These are phyloP conservation scores for Colletotrichum tofieldiae DNA, from an alignment of 2,329 filamentous ascomycete species.

Conservation along the genomic window DNA sequence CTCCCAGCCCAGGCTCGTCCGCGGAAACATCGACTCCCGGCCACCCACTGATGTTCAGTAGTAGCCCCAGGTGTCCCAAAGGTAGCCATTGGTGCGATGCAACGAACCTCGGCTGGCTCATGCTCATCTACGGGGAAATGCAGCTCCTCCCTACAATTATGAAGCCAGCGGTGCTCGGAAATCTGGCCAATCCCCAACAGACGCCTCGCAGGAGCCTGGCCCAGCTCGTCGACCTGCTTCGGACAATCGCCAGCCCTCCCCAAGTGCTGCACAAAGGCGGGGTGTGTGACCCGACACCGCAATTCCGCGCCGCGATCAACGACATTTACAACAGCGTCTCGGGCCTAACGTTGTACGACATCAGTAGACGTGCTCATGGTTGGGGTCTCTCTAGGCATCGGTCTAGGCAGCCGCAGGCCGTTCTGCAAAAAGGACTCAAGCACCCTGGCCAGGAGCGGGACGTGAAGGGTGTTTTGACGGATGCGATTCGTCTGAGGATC, in stretches of 20 bases:
- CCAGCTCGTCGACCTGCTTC: slow-evolving; percentile 61
- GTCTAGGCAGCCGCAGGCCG: slow-evolving; percentile 54
- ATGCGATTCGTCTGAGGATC: slow-evolving; percentile 58
- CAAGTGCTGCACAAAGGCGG: slow-evolving; percentile 58
- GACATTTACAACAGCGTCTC: slow-evolving; percentile 67
- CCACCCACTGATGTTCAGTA: slow-evolving; percentile 53
- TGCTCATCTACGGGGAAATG: slow-evolving; percentile 66
- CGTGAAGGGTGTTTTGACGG: slow-evolving; percentile 50
- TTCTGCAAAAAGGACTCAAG: slow-evolving; percentile 38
- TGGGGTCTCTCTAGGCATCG: slow-evolving; percentile 64
- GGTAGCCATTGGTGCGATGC: slow-evolving; percentile 68
- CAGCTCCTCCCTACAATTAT: slow-evolving; percentile 60
- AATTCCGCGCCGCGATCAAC: slow-evolving; percentile 63
- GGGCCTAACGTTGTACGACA: slow-evolving; percentile 65
- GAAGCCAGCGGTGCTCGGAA: slow-evolving; percentile 48
- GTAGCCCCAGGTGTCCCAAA: slow-evolving; percentile 63
- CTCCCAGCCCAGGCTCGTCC: background rate
- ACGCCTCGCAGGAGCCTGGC: slow-evolving; percentile 59
- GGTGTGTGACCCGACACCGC: slow-evolving; percentile 65
- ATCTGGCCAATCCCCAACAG: slow-evolving; percentile 41
- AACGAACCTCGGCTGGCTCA: slow-evolving; percentile 68
- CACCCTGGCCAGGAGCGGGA: background rate
- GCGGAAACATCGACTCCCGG: slow-evolving; percentile 27
- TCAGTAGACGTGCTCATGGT: slow-evolving; percentile 64
- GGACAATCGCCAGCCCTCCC: slow-evolving; percentile 61